Conservation (phyloP, 2,329 filamentous ascomycete species). For the Aspergillus arachidicola region DNA sequence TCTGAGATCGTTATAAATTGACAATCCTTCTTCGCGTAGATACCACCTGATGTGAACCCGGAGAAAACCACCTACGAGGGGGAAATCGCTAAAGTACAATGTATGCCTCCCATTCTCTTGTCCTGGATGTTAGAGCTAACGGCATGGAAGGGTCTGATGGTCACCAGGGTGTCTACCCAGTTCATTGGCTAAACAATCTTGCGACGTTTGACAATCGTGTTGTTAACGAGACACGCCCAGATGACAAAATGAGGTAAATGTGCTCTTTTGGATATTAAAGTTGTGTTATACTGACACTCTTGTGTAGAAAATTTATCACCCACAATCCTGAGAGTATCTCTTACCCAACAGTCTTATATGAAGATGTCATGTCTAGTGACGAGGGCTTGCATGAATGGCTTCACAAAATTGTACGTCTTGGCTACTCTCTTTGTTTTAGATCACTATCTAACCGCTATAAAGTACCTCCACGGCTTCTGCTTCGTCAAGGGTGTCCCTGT, state of each 20-base stretch:
- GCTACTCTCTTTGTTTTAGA: neutral
- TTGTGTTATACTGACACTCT: neutral
- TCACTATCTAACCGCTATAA: constrained; percentile 13
- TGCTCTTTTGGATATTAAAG: neutral
- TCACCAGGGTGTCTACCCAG: constrained; percentile 69
- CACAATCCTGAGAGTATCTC: constrained; percentile 39
- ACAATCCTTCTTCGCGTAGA: constrained; percentile 38
- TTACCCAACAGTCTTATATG: constrained; percentile 63
- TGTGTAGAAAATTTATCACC: constrained; percentile 41
- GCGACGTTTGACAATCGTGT: constrained; percentile 31
- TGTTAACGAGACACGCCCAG: neutral
- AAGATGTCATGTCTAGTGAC: constrained; percentile 62
- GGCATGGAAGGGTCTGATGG: constrained; percentile 62
- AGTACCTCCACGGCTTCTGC: constrained; percentile 74
- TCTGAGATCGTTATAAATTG: neutral
- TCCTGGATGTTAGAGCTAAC: constrained; percentile 12
- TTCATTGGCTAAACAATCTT: constrained; percentile 62
- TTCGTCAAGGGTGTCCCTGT: constrained; percentile 73
- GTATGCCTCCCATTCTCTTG: constrained; percentile 41
- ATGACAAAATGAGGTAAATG: constrained; percentile 24
- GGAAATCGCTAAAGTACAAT: constrained; percentile 52
- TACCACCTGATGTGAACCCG: constrained; percentile 49
- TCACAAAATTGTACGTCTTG: constrained; percentile 55
- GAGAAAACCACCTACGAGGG: constrained; percentile 33
- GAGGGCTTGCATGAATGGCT: constrained; percentile 63